phyloP scores from a whole-genome alignment of 2,329 filamentous ascomycete genomes.

The Neonectria magnoliae region DNA sequence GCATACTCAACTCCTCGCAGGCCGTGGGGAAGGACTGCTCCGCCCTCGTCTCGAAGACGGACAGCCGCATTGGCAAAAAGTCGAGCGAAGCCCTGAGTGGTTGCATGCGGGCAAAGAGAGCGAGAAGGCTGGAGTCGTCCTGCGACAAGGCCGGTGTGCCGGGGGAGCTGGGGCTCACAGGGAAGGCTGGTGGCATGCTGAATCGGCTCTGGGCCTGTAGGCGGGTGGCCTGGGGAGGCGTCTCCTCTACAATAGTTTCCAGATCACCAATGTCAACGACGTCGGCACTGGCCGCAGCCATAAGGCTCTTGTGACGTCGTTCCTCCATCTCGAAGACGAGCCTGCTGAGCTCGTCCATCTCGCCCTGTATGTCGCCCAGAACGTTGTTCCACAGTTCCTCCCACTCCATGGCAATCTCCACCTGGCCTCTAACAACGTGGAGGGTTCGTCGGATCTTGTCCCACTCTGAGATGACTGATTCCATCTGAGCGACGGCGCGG shows the following conservation, averaged over 20 bases:
- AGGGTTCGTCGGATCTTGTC: conserved; percentile 80
- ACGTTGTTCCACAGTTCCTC: conserved; percentile 96
- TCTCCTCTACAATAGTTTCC: conserved; percentile 92
- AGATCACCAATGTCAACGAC: conserved; percentile 85
- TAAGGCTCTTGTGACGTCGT: conserved; percentile 82
- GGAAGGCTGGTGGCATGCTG: conserved; percentile 72
- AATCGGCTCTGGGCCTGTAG: conserved; percentile 70
- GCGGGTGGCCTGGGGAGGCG: conserved; percentile 66
- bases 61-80: conserved; percentile 93
- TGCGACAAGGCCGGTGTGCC: conserved; percentile 66
- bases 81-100: conserved; percentile 91
- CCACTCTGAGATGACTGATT: conserved; percentile 86
- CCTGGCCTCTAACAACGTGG: conserved; percentile 84
- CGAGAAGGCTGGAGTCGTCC: conserved; percentile 88
- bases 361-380: conserved; percentile 89
- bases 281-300: conserved; percentile 69
- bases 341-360: conserved; percentile 80
- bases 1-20: conserved; percentile 85
- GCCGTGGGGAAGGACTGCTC: conserved; percentile 86
- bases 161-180: conserved; percentile 70
- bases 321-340: conserved; percentile 99
- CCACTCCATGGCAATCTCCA: conserved; percentile 99
- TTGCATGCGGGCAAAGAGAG: conserved; percentile 94
- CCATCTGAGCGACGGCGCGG: conserved; percentile 86
- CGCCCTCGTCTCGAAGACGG: conserved; percentile 84